phyloP scores from a whole-genome alignment of 176 grass and related monocot genomes.

The Themeda triandra region DNA sequence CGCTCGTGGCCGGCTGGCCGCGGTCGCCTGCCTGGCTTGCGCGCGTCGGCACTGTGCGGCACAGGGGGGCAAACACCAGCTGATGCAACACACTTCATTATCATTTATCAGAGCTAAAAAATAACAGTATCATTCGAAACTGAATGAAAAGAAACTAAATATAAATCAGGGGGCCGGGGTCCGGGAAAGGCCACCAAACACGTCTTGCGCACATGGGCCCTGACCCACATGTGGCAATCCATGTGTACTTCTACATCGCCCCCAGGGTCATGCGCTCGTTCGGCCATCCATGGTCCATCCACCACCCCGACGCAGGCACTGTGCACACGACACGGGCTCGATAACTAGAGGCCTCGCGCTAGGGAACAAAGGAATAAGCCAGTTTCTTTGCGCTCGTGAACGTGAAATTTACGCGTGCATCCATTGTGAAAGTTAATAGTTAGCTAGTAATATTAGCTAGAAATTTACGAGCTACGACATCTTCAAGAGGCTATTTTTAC shows the following conservation, averaged over 20 bases:
- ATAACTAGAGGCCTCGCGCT: not conserved
- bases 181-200: slow-evolving; percentile 3
- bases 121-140: not conserved
- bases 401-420: not conserved
- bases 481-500: too few species aligned
- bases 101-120: not conserved
- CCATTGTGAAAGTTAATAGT: too few species aligned
- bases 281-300: not conserved
- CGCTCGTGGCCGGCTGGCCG: not conserved
- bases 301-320: not conserved
- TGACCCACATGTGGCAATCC: slow-evolving; percentile 23
- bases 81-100: not conserved
- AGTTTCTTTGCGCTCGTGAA: not conserved
- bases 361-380: not conserved
- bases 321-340: not conserved
- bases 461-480: too few species aligned
- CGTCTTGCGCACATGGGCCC: slow-evolving; percentile 28
- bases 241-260: slow-evolving; percentile 11
- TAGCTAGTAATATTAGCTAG: too few species aligned
- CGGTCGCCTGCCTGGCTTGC: not conserved
- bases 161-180: not conserved
- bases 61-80: not conserved
- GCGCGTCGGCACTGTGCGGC: not conserved
- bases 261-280: not conserved
- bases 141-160: not conserved